phyloP scores from a whole-genome alignment of 305 asterid genomes.

The Fraxinus nigra region DNA sequence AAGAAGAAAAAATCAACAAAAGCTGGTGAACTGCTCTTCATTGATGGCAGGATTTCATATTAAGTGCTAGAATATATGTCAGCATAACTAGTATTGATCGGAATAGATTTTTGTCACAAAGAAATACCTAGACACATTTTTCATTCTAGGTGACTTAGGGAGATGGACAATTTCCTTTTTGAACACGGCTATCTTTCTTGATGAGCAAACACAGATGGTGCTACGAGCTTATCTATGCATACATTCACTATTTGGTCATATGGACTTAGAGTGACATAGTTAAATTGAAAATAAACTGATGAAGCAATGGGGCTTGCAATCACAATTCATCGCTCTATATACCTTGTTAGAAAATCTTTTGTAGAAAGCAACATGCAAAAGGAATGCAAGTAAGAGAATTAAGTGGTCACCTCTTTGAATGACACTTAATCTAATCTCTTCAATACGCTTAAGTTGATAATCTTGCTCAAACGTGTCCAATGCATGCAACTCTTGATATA shows the following conservation, averaged over 20 bases:
- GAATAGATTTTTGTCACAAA: neutral
- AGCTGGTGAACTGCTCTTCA: neutral
- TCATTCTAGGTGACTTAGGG: neutral
- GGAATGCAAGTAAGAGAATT: conserved; percentile 14
- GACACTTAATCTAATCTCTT: conserved; percentile 41
- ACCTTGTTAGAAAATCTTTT: neutral
- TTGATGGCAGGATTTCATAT: neutral
- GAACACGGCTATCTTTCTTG: neutral
- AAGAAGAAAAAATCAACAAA: neutral
- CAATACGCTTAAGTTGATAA: conserved; percentile 46
- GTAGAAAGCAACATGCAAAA: neutral
- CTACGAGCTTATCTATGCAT: neutral
- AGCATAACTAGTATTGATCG: neutral
- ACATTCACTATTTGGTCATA: neutral
- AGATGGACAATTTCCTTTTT: neutral
- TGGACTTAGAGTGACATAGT: neutral
- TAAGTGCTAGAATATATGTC: neutral
- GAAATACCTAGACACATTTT: neutral
- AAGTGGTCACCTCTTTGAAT: conserved; percentile 48
- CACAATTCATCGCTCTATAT: neutral
- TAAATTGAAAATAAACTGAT: neutral
- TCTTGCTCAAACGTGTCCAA: conserved; percentile 63
- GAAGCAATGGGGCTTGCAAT: neutral
- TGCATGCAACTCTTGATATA: conserved; percentile 65
- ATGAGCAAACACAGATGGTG: neutral